Evolutionary conservation across 441 rosid genomes (phyloP).

Genomic region (Sinapis alba): DNA sequence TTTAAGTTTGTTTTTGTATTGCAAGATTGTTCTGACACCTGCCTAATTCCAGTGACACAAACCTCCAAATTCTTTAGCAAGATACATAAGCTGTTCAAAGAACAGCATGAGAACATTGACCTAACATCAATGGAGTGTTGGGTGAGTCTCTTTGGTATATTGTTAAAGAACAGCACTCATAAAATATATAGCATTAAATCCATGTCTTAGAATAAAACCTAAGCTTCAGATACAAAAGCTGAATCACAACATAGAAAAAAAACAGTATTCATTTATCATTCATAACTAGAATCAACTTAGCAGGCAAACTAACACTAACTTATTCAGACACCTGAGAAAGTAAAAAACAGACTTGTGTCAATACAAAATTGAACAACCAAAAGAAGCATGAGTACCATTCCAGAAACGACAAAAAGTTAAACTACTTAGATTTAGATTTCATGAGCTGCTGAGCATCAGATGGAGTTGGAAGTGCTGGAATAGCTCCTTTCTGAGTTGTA

Average conservation of each 20-base stretch:
- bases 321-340: constrained; percentile 22
- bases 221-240: background rate
- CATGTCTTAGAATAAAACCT: background rate
- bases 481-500: constrained; percentile 79
- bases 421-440: constrained; percentile 31
- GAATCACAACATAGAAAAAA: background rate
- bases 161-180: background rate
- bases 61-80: background rate
- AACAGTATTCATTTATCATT: background rate
- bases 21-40: background rate
- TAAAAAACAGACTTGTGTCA: background rate
- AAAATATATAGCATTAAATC: background rate
- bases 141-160: background rate
- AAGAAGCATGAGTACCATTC: background rate
- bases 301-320: background rate
- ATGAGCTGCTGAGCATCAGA: constrained; percentile 53
- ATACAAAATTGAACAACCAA: background rate
- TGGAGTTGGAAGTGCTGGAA: constrained; percentile 66
- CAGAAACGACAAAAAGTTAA: background rate
- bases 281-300: background rate
- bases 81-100: background rate
- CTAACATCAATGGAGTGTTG: background rate
- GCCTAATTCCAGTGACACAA: background rate
- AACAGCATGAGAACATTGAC: background rate
- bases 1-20: background rate